Base-by-base conservation (phyloP, 805 yeast genomes). In the Candida sonorensis region DNA sequence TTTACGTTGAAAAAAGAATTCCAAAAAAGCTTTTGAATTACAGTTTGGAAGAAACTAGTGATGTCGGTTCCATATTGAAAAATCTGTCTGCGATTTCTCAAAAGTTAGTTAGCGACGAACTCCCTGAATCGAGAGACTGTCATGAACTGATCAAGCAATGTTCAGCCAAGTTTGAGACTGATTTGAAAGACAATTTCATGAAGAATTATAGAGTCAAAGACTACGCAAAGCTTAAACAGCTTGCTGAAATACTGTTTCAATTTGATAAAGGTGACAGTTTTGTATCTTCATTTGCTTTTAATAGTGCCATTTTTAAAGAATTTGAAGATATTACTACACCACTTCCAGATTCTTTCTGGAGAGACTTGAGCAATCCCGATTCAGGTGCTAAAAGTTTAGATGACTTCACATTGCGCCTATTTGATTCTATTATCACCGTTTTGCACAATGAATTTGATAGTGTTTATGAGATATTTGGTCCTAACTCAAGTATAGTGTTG, bases 181-280 rank as follows among this genome's bases (percentile, higher is more conserved):
- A 73, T 19, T 61, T 88, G 34, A 61, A 90, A 31, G 73, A 72
- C 25, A 72, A 73, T 35, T 90, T 90, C 45, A 81, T 79, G 45
- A 64, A 69, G 16, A 85, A 86, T n/a, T 83, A 82, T 44, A 72
- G 75, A 36, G 72, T 71, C 17, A 77, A 76, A 38, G 80, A 85
- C 44, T 71, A 75, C 44, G 63, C 65, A n/a, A 73, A 72, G 33
- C 77, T 92, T 81, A 77, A 73, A 46, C 86, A 79, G 35, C 71
- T 78, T 17, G 85, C 96, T 0, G 75, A 74, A 31, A 72, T 87
- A 12, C 64, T 88, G 30, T 72, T 77, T 33, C 83, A 77, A 39
- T 90, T 78, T 62, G 88, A 90, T 50, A 90, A 86, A 13, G 96
- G 96, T 10, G 67, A 73, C 9, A 77, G 81, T 37, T 90, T 88